Evolutionary conservation across 768 basidiomycete genomes (phyloP).

Genomic region (Daedaleopsis nitida): DNA sequence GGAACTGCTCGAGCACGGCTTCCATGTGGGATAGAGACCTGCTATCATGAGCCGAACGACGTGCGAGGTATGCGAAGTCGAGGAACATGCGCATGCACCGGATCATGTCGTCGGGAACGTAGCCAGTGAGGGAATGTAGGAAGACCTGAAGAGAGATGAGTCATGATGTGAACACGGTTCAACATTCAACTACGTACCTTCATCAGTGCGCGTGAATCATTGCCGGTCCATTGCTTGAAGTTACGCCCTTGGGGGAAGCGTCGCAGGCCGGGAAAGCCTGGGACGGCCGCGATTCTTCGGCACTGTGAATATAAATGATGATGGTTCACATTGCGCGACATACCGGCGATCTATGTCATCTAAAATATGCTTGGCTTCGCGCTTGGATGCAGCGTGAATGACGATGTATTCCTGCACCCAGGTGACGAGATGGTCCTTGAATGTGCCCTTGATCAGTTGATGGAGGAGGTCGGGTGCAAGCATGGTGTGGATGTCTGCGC

Average conservation of each 20-base stretch:
- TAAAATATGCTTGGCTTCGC: background rate
- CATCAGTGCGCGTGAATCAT: constrained; percentile 32
- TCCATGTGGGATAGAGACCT: too few relatives aligned
- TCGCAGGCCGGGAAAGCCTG: constrained; percentile 25
- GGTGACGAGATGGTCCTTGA: constrained; percentile 25
- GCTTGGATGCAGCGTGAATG: background rate
- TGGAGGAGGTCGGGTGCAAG: constrained; percentile 21
- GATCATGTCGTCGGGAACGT: too few relatives aligned
- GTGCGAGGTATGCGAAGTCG: too few relatives aligned
- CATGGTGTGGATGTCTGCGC: constrained; percentile 24
- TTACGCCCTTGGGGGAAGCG: constrained; percentile 26
- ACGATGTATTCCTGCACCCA: constrained; percentile 20
- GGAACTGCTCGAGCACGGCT: too few relatives aligned
- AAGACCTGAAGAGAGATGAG: too few relatives aligned
- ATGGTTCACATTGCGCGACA: background rate
- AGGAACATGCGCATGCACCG: too few relatives aligned
- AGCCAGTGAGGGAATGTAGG: too few relatives aligned
- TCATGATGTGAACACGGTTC: too few relatives aligned
- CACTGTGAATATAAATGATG: background rate
- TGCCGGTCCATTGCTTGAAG: constrained; percentile 32
- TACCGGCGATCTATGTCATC: constrained; percentile 20
- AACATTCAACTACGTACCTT: constrained; percentile 17
- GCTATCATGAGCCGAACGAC: too few relatives aligned
- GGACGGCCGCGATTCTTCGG: constrained; percentile 22
- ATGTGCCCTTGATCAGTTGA: constrained; percentile 26